Base-by-base conservation (phyloP, 2,329 filamentous ascomycete genomes). In the Talaromyces sp. region DNA sequence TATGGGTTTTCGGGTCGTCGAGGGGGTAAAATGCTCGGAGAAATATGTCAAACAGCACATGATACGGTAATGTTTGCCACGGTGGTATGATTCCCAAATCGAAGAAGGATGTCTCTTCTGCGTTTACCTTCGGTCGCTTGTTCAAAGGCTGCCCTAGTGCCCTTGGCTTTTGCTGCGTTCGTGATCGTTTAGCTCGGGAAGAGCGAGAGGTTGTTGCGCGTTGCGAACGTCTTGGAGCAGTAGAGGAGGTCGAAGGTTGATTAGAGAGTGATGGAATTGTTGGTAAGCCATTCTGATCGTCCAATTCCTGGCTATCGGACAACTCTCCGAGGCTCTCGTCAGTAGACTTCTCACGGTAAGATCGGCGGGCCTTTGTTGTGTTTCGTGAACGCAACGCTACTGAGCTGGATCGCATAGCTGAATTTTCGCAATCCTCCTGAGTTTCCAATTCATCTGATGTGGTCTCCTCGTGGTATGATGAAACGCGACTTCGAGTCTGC, bases 31-130 rank as follows among this genome's bases (percentile, higher is more conserved):
- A 84, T 10, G 89, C 86, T 68, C 84, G 85, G 42, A 82, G 74
- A 65, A 95, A 90, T 35, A 94, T 84, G 49, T 85, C 80, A 20
- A 85, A 75, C 58, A 91, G 84, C 14, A 90, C 80, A 41, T 86
- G 80, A 61, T 91, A 89, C 1, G 87, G 85, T 19, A 91, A 77
- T 19, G 77, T 79, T 52, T 79, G 75, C 83, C 83, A 89, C 35
- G 80, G 72, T 13, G 82, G 82, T 43, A 83, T 80, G 4, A 72
- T 62, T 6, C 74, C 63, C 52, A 68, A 65, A 8, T 55, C 56
- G 19, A 65, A 22, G 10, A 60, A 44, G 1, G 52, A 40, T 24
- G 50, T 44, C 3, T 64, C 57, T n/a, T 54, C 52, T 4, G 47
- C 43, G 17, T 65, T 52, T 6, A 58, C 36, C 47, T 65, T 70